A percentile compares a stretch with the other conserved stretches of the same genome.
phyloP scores from a whole-genome alignment of 495 filamentous ascomycete species.

The Trichocladium uniseriatum region DNA sequence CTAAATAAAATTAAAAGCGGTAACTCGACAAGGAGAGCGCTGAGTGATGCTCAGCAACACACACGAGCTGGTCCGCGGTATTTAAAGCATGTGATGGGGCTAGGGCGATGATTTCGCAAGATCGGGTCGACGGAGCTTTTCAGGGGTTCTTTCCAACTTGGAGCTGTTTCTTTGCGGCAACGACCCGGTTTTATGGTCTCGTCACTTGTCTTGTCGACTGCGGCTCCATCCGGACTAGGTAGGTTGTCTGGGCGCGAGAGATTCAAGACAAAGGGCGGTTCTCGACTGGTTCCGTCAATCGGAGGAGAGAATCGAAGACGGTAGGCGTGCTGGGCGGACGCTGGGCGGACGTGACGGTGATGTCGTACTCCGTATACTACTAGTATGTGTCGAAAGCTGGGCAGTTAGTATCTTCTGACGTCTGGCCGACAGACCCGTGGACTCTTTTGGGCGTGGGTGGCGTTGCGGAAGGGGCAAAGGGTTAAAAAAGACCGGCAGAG shows the following conservation, averaged over 20 bases:
- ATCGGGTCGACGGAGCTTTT: background rate
- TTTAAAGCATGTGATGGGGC: background rate
- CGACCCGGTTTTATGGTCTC: background rate
- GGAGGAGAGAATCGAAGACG: background rate
- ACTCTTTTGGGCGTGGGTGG: too few species aligned
- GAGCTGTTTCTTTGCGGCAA: background rate
- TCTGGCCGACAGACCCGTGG: too few species aligned
- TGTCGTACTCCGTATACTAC: too few species aligned
- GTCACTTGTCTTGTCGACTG: background rate
- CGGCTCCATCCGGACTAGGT: slow-evolving; percentile 9
- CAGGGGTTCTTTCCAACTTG: background rate
- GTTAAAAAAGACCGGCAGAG: background rate
- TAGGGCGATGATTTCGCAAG: background rate
- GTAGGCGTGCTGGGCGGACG: background rate
- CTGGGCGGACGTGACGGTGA: too few species aligned
- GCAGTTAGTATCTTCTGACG: too few species aligned
- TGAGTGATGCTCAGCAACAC: too few species aligned
- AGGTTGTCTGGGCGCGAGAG: slow-evolving; percentile 2
- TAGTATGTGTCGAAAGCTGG: too few species aligned
- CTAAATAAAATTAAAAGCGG: background rate
- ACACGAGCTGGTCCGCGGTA: too few species aligned
- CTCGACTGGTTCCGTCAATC: slow-evolving; percentile 1
- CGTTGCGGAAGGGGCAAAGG: background rate
- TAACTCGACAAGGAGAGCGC: too few species aligned
- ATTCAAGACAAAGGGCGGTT: background rate